Base-by-base conservation (phyloP, 2,329 filamentous ascomycete genomes). In the Aspergillus sergii region DNA sequence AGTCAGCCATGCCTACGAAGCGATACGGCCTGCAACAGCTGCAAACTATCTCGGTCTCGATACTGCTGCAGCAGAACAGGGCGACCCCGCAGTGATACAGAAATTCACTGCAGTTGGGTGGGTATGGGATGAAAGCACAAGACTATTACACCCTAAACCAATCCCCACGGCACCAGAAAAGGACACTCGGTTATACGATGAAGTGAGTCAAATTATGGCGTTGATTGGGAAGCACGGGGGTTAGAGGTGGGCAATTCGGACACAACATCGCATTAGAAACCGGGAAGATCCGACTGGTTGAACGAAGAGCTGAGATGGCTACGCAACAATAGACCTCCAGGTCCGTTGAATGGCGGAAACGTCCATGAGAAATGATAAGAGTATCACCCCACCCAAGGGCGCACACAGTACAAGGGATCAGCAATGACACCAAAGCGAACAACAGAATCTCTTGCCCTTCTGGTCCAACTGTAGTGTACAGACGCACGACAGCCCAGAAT, bases 391-490 rank as follows among this genome's bases (percentile, higher is more conserved):
- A 23, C 54, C 62, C 64, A 61, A 62, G 57, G 51, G 53, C 56
- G 41, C 54, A 64, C 32, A 57, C 45, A 55, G 53, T 55, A 66
- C 54, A 57, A 55, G 43, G 50, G 62, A 63, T 64, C 45, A 68
- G 65, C 57, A 67, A 57, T 64, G 66, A 73, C 66, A 66, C 68
- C 67, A 63, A 69, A 72, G 70, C 71, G 72, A 69, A 68, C 71
- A 74, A 73, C 73, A 71, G 66, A 71, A 75, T 73, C 68, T 73
- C 75, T 76, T 77, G 74, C 72, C 76, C 72, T 72, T 75, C 70
- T 71, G 71, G 71, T 72, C 71, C 74, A 73, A 76, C 66, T 71
- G 73, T 77, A 78, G 71, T 77, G 71, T 78, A 78, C 75, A 77
- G 70, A 71, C 69, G 70, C 72, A 76, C 71, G 62, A 72, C 70